phyloP scores from a whole-genome alignment of 164 flowering plant species.

The Magnolia kwangsiensis region DNA sequence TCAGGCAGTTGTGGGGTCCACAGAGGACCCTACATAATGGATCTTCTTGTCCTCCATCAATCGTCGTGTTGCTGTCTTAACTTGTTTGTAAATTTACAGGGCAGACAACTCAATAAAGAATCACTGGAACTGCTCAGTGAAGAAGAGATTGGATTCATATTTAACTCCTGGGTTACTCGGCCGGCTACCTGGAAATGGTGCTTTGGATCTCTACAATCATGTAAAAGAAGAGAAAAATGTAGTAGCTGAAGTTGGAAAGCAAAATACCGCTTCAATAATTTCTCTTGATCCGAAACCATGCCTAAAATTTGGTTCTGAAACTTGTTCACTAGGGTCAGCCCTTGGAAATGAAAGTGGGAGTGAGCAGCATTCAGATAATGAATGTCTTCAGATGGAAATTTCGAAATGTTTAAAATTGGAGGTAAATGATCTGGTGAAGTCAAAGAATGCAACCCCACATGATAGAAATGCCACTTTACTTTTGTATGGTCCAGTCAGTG shows the following conservation, averaged over 20 bases:
- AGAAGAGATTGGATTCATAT: slow-evolving; percentile 59
- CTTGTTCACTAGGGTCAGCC: slow-evolving; percentile 9
- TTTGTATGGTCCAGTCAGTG: neutral
- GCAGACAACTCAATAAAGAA: slow-evolving; percentile 60
- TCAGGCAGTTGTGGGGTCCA: too few relatives aligned
- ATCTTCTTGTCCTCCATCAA: too few relatives aligned
- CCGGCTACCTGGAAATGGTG: slow-evolving; percentile 32
- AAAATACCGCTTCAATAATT: neutral
- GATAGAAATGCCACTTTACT: neutral
- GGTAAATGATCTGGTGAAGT: neutral
- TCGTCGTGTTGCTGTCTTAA: neutral
- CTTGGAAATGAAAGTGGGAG: slow-evolving; percentile 16
- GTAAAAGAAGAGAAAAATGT: neutral
- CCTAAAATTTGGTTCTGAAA: slow-evolving; percentile 2
- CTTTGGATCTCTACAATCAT: slow-evolving; percentile 2
- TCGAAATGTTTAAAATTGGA: slow-evolving; percentile 6
- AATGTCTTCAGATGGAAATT: slow-evolving; percentile 1
- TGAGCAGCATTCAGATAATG: neutral
- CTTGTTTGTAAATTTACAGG: slow-evolving; percentile 26
- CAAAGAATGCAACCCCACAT: neutral
- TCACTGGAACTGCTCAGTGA: slow-evolving; percentile 61
- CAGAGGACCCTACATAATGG: too few relatives aligned
- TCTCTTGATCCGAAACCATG: slow-evolving; percentile 10
- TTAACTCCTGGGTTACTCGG: slow-evolving; percentile 69
- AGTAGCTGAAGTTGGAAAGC: slow-evolving; percentile 5